A percentile compares a stretch with the other conserved stretches of the same genome.
These are phyloP conservation scores for Juglanconis sp. DNA, from an alignment of 2,329 filamentous ascomycete genomes.

Conservation along the genomic window DNA sequence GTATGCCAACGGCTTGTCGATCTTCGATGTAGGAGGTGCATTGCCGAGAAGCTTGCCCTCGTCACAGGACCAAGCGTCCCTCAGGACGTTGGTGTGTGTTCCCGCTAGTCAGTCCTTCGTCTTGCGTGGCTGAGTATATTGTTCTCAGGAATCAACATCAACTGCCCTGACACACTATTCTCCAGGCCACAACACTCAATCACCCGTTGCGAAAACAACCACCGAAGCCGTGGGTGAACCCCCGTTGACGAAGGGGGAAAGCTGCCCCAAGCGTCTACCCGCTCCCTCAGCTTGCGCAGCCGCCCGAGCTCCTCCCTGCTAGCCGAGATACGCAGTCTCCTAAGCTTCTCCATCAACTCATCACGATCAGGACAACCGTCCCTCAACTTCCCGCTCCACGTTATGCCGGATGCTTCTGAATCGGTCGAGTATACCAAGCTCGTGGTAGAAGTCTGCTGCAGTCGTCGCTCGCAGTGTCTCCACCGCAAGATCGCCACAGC, in stretches of 20 bases:
- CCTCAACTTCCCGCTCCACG: not conserved
- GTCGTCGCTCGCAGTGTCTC: not conserved
- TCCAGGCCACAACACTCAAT: not conserved
- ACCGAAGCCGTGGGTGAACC: not conserved
- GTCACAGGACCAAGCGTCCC: not conserved
- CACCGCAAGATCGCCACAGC: not conserved
- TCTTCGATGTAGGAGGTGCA: not conserved
- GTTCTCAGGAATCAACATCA: not conserved
- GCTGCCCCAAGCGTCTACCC: not conserved
- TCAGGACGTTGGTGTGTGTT: not conserved
- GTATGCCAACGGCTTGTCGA: not conserved
- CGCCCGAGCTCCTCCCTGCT: not conserved
- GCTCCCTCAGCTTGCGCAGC: not conserved
- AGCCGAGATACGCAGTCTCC: not conserved
- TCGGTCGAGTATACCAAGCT: not conserved
- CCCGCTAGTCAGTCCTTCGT: not conserved
- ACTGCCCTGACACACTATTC: no score
- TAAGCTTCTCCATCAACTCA: not conserved
- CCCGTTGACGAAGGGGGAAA: not conserved
- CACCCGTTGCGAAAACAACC: not conserved
- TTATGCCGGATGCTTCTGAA: not conserved
- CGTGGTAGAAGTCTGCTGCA: not conserved
- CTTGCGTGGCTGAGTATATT: not conserved
- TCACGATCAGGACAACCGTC: not conserved
- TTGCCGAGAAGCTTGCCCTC: not conserved